Conservation (phyloP, 2,329 filamentous ascomycete genomes). For the Madurella mycetomatis region DNA sequence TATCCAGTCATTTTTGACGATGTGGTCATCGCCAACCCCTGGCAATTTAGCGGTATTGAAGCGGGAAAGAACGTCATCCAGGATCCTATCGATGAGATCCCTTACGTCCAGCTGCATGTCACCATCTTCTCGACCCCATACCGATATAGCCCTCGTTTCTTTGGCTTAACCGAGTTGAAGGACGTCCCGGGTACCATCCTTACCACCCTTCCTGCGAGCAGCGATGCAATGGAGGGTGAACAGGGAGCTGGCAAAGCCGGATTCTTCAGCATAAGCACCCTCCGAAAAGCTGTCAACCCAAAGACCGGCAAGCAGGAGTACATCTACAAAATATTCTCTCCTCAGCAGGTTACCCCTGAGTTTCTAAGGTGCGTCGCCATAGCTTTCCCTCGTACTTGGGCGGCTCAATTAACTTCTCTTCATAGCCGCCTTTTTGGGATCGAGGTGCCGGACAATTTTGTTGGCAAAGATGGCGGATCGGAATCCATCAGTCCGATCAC, state of each 20-base stretch:
- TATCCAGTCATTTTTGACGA: conserved; percentile 64
- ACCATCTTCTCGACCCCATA: conserved; percentile 80
- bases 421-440: conserved; percentile 42
- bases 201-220: conserved; percentile 68
- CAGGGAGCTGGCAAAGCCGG: conserved; percentile 65
- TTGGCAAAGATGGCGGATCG: conserved; percentile 31
- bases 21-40: conserved; percentile 77
- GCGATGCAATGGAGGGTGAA: conserved; percentile 46
- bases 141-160: conserved; percentile 66
- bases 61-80: conserved; percentile 63
- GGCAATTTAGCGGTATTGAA: conserved; percentile 71
- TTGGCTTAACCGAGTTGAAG: conserved; percentile 57
- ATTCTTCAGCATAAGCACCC: conserved; percentile 82
- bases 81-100: conserved; percentile 67
- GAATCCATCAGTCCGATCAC: conserved; percentile 51
- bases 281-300: conserved; percentile 61
- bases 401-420: background rate
- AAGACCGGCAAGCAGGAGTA: conserved; percentile 49
- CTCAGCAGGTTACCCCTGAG: conserved; percentile 45
- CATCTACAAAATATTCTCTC: conserved; percentile 63
- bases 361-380: conserved; percentile 42
- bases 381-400: background rate
- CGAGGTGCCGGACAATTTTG: conserved; percentile 41
- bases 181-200: conserved; percentile 69
- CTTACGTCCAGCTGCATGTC: conserved; percentile 82